Evolutionary conservation across 164 flowering plant species (phyloP), one percentile per base, ranked within the genome.

Genomic region (Houttuynia cordata): DNA sequence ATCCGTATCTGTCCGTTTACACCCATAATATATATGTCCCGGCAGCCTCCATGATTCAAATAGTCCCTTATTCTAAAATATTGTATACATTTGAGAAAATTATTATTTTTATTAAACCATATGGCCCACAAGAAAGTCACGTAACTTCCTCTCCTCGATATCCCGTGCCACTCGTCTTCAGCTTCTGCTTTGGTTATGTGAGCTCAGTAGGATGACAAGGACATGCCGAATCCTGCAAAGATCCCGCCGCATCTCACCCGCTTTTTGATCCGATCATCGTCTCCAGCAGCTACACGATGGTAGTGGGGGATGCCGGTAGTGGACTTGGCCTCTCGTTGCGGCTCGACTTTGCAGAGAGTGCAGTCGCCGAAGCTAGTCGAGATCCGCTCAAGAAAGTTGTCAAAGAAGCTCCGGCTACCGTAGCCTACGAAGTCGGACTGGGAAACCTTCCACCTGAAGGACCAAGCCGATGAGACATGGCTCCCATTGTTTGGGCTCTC

Each of bases 341-440:
- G 87, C 70, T 92, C 96, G 13, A 87, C 96, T 39, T 97, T 70
- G 25, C 97, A 65, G 15, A 93, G 83, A 3, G 97, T 78, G 70
- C 96, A n/a, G n/a, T n/a, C n/a, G n/a, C n/a, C n/a, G n/a, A n/a
- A n/a, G n/a, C n/a, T n/a, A n/a, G n/a, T n/a, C 0, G 96, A 88
- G 52, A 92, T 84, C 64, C 89, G 74, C 75, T 86, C 96, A 50
- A 93, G 79, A 59, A 93, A 86, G 51, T 88, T 97, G 4, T 97
- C 96, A 0, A 94, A 86, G 67, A 93, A 93, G 78, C 97, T 90
- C 79, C 94, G 68, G 75, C 96, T 89, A 1, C 98, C 97, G 57
- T 96, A 90, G 18, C 97, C 96, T 10, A 90, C 97, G 58, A 97
- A 93, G 84, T 96, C 87, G 56, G 97, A 93, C 73, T 96, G 77